Evolutionary conservation across 768 basidiomycete genomes (phyloP).

Genomic region (Rhodotorula babjevae): DNA sequence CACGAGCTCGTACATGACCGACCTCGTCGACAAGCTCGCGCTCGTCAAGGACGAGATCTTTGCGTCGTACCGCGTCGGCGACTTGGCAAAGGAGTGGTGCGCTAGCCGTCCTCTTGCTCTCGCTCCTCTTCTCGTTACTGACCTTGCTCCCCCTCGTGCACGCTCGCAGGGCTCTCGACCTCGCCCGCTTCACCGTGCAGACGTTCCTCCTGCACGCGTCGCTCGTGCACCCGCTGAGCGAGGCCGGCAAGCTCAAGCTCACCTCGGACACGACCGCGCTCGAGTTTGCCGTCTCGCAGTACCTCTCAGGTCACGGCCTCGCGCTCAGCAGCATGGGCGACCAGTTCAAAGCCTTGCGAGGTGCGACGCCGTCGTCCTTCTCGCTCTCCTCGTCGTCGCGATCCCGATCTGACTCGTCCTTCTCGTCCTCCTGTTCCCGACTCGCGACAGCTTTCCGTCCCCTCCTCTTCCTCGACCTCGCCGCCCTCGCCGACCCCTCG

Average conservation of each 20-base stretch:
- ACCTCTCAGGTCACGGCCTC: conserved; percentile 51
- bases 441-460: conserved; percentile 54
- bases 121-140: background rate
- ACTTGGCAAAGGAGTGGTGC: conserved; percentile 69
- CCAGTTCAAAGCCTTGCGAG: conserved; percentile 78
- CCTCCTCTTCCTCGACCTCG: conserved; percentile 80
- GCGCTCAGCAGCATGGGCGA: conserved; percentile 73
- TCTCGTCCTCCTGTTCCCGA: background rate
- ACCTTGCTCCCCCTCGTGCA: conserved; percentile 7
- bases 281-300: conserved; percentile 82
- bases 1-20: conserved; percentile 79
- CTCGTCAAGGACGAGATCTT: conserved; percentile 77
- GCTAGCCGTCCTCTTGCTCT: conserved; percentile 42
- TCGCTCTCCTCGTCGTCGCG: background rate
- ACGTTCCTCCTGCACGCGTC: conserved; percentile 92
- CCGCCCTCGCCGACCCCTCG: conserved; percentile 59
- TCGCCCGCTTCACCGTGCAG: conserved; percentile 73
- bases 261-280: conserved; percentile 94
- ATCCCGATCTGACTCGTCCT: background rate
- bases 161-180: conserved; percentile 55
- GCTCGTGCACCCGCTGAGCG: conserved; percentile 82
- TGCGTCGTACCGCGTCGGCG: conserved; percentile 64
- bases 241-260: conserved; percentile 87
- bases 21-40: conserved; percentile 76
- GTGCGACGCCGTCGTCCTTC: background rate